Evolutionary conservation across 2,329 filamentous ascomycete genomes (phyloP), one percentile per base, ranked within the genome.

Genomic region (Aspergillus sp.): DNA sequence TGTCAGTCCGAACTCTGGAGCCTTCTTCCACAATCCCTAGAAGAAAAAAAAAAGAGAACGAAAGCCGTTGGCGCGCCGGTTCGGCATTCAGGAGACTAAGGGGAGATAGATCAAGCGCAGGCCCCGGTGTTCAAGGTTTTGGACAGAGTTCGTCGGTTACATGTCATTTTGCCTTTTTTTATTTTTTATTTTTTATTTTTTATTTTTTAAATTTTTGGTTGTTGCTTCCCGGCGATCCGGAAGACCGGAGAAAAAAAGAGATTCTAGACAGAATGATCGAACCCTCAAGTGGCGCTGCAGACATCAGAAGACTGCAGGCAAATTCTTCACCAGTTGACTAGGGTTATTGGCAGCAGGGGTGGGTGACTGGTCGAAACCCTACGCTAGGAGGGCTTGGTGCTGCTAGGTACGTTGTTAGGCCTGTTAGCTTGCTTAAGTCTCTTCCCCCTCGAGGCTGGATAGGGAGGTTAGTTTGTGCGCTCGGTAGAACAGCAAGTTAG

Each of bases 21-120:
- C 36, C 7, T 29, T 46, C 36, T 36, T 26, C 20, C 32, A 10
- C 12, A 42, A 20, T 49, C 54, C 31, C 4, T 36, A 36, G 5
- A 12, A 36, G 11, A 36, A 36, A 29, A 29, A 29, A 29, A 29
- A 26, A 26, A 26, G 6, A 42, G n/a, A 42, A 49, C 24, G 36
- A 47, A 49, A 32, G 53, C 53, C 53, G 53, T 55, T 55, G 29
- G 45, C 36, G 36, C 39, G 29, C 20, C 53, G 45, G 51, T 24
- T 55, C 45, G 53, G 53, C 45, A 55, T 11, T 49, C 53, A 55
- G 45, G 53, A 55, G 53, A 55, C 36, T 42, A 42, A 42, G 2
- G 36, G n/a, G 26, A 6, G 39, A 55, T n/a, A 24, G 53, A 55
- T 31, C 53, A 24, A 42, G 7, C 26, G 26, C 26, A 55, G 14